Conservation (phyloP, 208 protist genomes). For the Trichomonas gallinae region DNA sequence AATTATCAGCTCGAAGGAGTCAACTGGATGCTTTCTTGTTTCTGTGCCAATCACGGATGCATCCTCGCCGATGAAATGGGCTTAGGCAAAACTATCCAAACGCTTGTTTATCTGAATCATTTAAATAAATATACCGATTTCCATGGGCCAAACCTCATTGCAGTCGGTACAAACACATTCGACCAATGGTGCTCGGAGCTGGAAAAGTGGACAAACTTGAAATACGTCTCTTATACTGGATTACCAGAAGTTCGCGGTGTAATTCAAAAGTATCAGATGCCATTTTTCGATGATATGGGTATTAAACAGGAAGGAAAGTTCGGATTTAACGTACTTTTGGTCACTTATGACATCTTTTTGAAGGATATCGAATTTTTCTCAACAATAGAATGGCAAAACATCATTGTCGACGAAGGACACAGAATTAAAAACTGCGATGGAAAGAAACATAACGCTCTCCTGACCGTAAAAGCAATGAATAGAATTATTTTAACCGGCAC, state of each 20-base stretch:
- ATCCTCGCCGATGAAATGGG: slow-evolving; percentile 48
- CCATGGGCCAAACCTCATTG: slow-evolving; percentile 15
- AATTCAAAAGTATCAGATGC: neutral
- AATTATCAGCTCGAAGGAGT: neutral
- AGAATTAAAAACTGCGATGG: slow-evolving; percentile 40
- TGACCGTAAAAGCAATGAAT: neutral
- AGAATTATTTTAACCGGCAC: slow-evolving; percentile 47
- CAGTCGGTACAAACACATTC: neutral
- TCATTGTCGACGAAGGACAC: slow-evolving; percentile 60
- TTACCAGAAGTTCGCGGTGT: neutral
- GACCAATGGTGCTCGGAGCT: neutral
- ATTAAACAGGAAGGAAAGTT: neutral
- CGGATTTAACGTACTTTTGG: slow-evolving; percentile 11
- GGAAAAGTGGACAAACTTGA: neutral
- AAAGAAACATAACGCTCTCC: slow-evolving; percentile 19
- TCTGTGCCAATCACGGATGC: neutral
- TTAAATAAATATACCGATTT: neutral
- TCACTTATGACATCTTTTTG: neutral
- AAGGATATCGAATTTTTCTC: slow-evolving; percentile 8
- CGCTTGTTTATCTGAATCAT: slow-evolving; percentile 7
- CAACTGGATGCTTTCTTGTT: slow-evolving; percentile 1
- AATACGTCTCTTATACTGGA: slow-evolving; percentile 26
- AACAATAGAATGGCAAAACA: slow-evolving; percentile 46
- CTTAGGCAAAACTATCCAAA: slow-evolving; percentile 44
- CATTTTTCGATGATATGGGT: neutral